Conservation (phyloP, 1,139 yeast genomes). For the Debaryomyces psychrophilus region DNA sequence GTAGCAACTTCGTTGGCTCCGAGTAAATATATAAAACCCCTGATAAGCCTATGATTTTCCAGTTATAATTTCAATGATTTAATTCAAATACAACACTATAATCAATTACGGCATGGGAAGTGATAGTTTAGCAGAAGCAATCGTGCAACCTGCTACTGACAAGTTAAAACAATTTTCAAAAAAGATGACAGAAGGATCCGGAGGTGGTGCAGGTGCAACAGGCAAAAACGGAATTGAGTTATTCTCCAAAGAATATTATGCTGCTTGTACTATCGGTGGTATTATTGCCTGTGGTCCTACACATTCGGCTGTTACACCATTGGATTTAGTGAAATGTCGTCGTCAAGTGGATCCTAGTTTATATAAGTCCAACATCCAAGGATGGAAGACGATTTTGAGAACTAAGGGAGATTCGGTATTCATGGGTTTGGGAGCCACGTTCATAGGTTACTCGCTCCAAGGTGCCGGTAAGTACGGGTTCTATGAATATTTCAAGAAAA, state of each 20-base stretch:
- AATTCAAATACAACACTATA: background rate
- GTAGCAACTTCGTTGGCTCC: slow-evolving; percentile 1
- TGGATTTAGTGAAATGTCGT: slow-evolving; percentile 91
- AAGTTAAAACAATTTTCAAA: slow-evolving; percentile 24
- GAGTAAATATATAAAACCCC: background rate
- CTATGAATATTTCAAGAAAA: slow-evolving; percentile 85
- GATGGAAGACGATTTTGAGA: slow-evolving; percentile 72
- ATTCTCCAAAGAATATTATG: slow-evolving; percentile 72
- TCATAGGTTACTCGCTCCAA: slow-evolving; percentile 87
- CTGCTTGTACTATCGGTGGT: slow-evolving; percentile 89
- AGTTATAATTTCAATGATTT: background rate
- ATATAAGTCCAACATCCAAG: slow-evolving; percentile 76
- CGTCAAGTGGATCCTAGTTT: slow-evolving; percentile 78
- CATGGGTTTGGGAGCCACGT: slow-evolving; percentile 90
- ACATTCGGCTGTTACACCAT: slow-evolving; percentile 88
- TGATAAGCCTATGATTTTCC: background rate
- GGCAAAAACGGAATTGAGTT: slow-evolving; percentile 41
- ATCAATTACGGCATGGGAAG: slow-evolving; percentile 15
- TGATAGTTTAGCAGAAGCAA: slow-evolving; percentile 30
- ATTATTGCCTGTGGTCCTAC: slow-evolving; percentile 94
- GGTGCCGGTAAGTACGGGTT: slow-evolving; percentile 97
- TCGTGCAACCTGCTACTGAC: slow-evolving; percentile 38
- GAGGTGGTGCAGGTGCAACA: slow-evolving; percentile 17
- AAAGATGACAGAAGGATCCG: slow-evolving; percentile 16
- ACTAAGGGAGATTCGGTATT: slow-evolving; percentile 78